Evolutionary conservation across 495 filamentous ascomycete species (phyloP), one percentile per base, ranked within the genome.

Genomic region (Letharia columbiana): DNA sequence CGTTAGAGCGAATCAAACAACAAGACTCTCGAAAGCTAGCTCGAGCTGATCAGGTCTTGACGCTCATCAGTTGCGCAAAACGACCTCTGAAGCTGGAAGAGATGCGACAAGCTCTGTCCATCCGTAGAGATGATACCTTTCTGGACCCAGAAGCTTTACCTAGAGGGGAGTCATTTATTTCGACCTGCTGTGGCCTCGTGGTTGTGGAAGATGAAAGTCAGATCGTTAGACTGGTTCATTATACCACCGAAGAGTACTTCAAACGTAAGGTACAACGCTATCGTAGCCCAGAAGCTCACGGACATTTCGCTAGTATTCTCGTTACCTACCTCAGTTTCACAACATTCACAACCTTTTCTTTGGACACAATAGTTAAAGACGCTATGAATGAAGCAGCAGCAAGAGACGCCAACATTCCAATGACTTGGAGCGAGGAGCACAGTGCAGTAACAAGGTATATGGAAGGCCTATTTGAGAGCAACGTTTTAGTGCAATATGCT

Each of bases 201-300:
- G 77, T 72, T 2, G 60, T 82, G 11, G 78, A 84, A 58, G 20
- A 76, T 58, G 70, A 76, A 33, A 83, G 75, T 63, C 23, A 66
- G 15, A 72, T 80, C 40, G 73, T 83, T 60, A 77, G 78, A 23
- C 70, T 84, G 23, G 76, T 80, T 23, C 82, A 83, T 70, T 80
- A 80, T 62, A 84, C 81, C 7, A 73, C 79, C 0, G 76, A 83
- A 61, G 77, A 82, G 62, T 84, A 81, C 71, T 79, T 84, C 45
- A 71, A 79, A 57, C 69, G 67, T 17, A 60, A 60, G 7, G 5
- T 6, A n/a, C 12, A 41, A 15, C 49, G n/a, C 1, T 54, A 54
- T 31, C 23, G 49, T 0, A 54, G 12, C 17, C 12, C 59, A 28
- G 59, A 60, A 42, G 37, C 59, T 42, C 59, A 40, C 31, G n/a